Base-by-base conservation (phyloP, 352 stramenopile genomes). In the Phytopythium chamaehyphon region DNA sequence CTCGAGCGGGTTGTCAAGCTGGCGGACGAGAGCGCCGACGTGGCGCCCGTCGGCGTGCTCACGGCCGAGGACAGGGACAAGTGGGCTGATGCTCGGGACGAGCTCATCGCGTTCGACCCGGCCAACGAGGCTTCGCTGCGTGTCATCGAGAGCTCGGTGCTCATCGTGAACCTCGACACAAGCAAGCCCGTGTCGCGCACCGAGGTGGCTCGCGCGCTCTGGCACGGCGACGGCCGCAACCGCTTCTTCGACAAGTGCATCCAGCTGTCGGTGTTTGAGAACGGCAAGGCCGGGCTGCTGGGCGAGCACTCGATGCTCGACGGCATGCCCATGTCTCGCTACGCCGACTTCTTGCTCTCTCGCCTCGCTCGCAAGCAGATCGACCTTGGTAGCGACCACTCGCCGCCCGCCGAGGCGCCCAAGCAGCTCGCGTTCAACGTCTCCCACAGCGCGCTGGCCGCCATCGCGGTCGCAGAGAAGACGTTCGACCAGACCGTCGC, bases 181-280 rank as follows among this genome's bases (percentile, higher is more conserved):
- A 51, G 70, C 44, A 54, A 73, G 24, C 83, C 83, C 5, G 66
- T 84, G 55, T 82, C 72, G 18, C 72, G 79, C 44, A 80, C 73
- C 0, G 76, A 90, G 39, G 67, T 88, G n/a, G 74, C 78, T 3
- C 65, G 66, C 19, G 81, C 59, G 15, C 58, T 93, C 12, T 93
- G 85, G 73, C 82, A 92, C 51, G 83, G 86, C 61, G 85, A 88
- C 54, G 93, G 93, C 43, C 71, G 81, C 59, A 98, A 98, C 79
- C 90, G 95, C 42, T 98, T 95, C 70, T 98, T 97, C 61, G 96
- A 98, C 71, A 99, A 99, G 74, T 96, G 88, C 45, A 84, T 98
- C 55, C 92, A 98, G 71, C 53, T 98, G n/a, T 76, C 98, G 23
- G 89, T 98, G 39, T 97, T 96, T 54, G 76, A 88, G 39, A 98